Evolutionary conservation across 2,329 filamentous ascomycete genomes (phyloP).

Genomic region (Phoma herbarum): DNA sequence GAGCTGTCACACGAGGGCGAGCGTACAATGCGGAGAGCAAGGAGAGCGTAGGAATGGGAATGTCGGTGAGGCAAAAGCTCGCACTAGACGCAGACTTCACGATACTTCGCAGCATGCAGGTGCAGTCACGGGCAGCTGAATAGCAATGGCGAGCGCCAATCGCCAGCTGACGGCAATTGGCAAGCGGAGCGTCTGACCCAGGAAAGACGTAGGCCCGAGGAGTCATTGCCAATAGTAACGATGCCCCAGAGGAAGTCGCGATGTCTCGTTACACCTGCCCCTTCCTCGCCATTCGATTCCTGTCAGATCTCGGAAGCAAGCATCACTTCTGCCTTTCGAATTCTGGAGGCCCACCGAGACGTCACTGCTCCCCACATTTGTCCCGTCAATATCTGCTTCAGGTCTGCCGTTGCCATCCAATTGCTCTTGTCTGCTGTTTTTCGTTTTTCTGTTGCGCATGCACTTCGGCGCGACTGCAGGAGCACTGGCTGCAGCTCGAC

Average conservation of each 20-base stretch:
- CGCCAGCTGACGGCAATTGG: conserved; percentile 15
- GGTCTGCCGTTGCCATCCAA: conserved; percentile 22
- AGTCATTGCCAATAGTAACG: neutral
- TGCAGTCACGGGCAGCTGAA: conserved; percentile 9
- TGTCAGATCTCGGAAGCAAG: neutral
- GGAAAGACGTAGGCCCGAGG: conserved; percentile 4
- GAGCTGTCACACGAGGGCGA: conserved; percentile 26
- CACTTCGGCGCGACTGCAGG: conserved; percentile 10
- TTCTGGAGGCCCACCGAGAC: conserved; percentile 11
- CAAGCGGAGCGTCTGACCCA: conserved; percentile 10
- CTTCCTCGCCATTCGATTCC: neutral
- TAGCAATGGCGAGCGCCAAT: conserved; percentile 9
- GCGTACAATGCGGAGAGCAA: conserved; percentile 12
- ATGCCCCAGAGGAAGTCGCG: conserved; percentile 14
- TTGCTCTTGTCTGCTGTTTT: conserved; percentile 20
- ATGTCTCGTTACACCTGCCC: conserved; percentile 21
- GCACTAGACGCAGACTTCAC: conserved; percentile 4
- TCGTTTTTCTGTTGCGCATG: conserved; percentile 26
- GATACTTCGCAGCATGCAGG: conserved; percentile 9
- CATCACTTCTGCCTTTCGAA: conserved; percentile 8
- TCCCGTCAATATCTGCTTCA: conserved; percentile 10
- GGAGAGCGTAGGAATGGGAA: conserved; percentile 8
- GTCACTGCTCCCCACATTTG: conserved; percentile 13
- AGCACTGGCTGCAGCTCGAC: neutral
- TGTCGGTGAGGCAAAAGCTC: conserved; percentile 16